phyloP scores from a whole-genome alignment of 805 yeast genomes.

The Pichia californica region DNA sequence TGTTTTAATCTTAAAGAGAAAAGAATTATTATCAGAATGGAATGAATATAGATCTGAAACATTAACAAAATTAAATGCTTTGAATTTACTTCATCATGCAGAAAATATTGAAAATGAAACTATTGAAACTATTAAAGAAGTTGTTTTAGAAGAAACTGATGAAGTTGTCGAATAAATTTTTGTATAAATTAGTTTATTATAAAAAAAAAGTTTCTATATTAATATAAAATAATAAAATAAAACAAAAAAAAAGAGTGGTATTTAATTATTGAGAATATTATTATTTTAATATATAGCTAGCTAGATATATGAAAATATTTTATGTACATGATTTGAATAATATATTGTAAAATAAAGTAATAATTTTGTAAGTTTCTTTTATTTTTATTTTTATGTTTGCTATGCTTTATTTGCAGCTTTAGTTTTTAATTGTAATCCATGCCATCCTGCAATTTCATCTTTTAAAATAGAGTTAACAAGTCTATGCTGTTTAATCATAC shows the following conservation, averaged over 20 bases:
- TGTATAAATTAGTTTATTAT: background rate
- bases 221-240: no score
- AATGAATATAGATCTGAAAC: slow-evolving; percentile 59
- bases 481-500: slow-evolving; percentile 88
- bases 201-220: no score
- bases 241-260: no score
- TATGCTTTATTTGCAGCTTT: slow-evolving; percentile 35
- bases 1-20: slow-evolving; percentile 81
- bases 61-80: slow-evolving; percentile 41
- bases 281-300: background rate
- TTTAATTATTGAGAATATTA: no score
- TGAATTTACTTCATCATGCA: slow-evolving; percentile 34
- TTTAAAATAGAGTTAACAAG: slow-evolving; percentile 74
- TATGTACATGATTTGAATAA: background rate
- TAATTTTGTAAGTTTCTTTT: background rate
- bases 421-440: slow-evolving; percentile 84
- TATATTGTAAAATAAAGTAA: background rate
- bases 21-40: slow-evolving; percentile 83
- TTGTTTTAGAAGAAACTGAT: slow-evolving; percentile 63
- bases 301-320: background rate
- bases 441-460: slow-evolving; percentile 89
- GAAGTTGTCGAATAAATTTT: slow-evolving; percentile 48
- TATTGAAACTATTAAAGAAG: slow-evolving; percentile 75
- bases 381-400: background rate
- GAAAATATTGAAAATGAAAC: slow-evolving; percentile 43